Evolutionary conservation across 2,329 filamentous ascomycete genomes (phyloP), one percentile per base, ranked within the genome.

Genomic region (Aspergillus alliaceus): DNA sequence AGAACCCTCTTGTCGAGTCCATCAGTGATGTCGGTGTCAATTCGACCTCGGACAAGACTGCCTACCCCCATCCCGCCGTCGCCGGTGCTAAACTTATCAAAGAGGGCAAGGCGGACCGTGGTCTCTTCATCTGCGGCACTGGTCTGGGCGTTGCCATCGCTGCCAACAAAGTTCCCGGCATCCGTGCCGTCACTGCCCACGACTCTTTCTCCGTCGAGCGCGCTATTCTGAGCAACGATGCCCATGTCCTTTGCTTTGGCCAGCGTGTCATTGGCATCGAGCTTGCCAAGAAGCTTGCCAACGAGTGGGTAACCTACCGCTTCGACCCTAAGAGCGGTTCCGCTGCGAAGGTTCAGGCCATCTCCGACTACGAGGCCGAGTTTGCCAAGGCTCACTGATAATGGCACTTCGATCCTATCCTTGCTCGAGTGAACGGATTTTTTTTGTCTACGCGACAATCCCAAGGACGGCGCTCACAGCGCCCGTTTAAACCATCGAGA

Each of bases 121-220:
- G 90, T 0, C 80, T 96, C 35, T 75, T 76, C 63, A 90, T 96
- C 78, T 96, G 91, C 77, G 91, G 91, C 2, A 96, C 91, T 0
- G 91, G 91, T 0, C 83, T 96, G 7, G 91, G 91, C 20, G 91
- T 96, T 7, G 91, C 91, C 66, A 96, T 96, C 71, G 79, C 85
- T n/a, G 91, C 91, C 64, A 96, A 96, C 82, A 96, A 96, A 75
- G 86, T 96, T 62, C 88, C 86, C 56, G 91, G 91, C 6, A 86
- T 96, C 59, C 82, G 91, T 24, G 91, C 91, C n/a, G 91, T 96
- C 18, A 96, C 91, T 5, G 91, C 91, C 1, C 91, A 96, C 73
- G 91, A 96, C 72, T 88, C 86, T 64, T 96, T 93, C 79, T 88
- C 84, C 55, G 90, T 96, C 6, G 91, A 96, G 81, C 79, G 90